Evolutionary conservation across 306 rosid genomes (phyloP).

Genomic region (Castanea mollissima): DNA sequence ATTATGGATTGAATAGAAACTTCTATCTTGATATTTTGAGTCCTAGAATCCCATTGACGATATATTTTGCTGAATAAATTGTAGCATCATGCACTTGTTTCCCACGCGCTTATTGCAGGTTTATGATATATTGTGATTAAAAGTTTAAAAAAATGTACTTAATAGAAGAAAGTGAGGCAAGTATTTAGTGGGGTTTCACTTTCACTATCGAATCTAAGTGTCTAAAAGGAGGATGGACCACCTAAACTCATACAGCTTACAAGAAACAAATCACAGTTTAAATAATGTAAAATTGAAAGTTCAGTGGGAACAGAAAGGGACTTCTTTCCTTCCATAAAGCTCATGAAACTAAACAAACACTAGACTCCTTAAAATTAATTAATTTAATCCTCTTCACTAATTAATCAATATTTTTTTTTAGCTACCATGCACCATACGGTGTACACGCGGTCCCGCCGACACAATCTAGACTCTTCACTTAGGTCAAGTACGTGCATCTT

Average conservation of each 20-base stretch:
- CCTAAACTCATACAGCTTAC: constrained; percentile 31
- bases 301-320: constrained; percentile 25
- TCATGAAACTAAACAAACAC: constrained; percentile 1
- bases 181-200: constrained; percentile 50
- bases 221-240: constrained; percentile 43
- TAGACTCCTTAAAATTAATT: not conserved
- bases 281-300: constrained; percentile 19
- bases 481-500: not conserved
- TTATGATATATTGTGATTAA: constrained; percentile 15
- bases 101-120: constrained; percentile 2
- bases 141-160: constrained; percentile 1
- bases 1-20: not conserved
- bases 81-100: not conserved
- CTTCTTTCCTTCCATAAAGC: constrained; percentile 26
- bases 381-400: constrained; percentile 4
- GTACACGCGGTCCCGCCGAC: constrained; percentile 6
- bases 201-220: constrained; percentile 57
- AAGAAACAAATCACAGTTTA: constrained; percentile 36
- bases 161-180: constrained; percentile 15
- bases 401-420: not conserved
- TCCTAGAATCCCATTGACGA: not conserved
- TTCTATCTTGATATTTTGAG: not conserved
- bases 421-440: not conserved
- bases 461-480: constrained; percentile 7
- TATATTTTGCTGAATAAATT: not conserved